Base-by-base conservation (phyloP, 1,139 yeast genomes). In the Diutina scorzettiae region DNA sequence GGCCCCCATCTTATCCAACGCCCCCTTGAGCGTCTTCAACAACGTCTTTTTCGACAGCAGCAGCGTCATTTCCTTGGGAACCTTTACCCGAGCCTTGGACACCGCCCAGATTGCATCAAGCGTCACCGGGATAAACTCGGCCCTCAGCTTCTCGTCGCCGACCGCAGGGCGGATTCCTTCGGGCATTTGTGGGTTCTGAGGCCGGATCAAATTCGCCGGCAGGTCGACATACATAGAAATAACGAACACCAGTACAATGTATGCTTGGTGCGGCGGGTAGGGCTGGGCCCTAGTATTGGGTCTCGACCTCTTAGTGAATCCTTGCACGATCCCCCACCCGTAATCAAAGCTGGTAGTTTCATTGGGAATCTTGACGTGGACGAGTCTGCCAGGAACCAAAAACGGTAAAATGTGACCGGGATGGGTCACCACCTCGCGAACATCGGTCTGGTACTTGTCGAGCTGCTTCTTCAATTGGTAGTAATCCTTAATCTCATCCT, bases 261-360 rank as follows among this genome's bases (percentile, higher is more conserved):
- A 87, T 1, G 95, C 76, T 57, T 91, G 95, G 58, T 89, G 96
- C 49, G 84, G 94, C 12, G 80, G 66, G 53, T 62, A 79, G 12
- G 66, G 63, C 47, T 69, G 72, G 14, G 70, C 53, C 27, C 76
- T 71, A 47, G 71, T 71, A 54, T 79, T 69, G 55, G 76, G 79
- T 51, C 69, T 73, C 23, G 63, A 64, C 58, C 97, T 73, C 59
- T 86, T 87, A 41, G 73, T 69, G 53, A 80, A 84, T 32, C 78
- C 75, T 7, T 85, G 79, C 18, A 89, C 91, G 58, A 85, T 83
- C 44, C 91, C 96, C 98, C 98, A 93, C 9, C 96, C 96, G 57
- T 87, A 93, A 49, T 87, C 84, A 11, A 19, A 32, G 7, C 24
- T 18, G 12, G 9, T 12, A 32, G 20, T 14, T 14, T 16, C 16